These are phyloP conservation scores for Paecilomyces sp. DNA, from an alignment of 2,329 filamentous ascomycete species.

Conservation along the genomic window DNA sequence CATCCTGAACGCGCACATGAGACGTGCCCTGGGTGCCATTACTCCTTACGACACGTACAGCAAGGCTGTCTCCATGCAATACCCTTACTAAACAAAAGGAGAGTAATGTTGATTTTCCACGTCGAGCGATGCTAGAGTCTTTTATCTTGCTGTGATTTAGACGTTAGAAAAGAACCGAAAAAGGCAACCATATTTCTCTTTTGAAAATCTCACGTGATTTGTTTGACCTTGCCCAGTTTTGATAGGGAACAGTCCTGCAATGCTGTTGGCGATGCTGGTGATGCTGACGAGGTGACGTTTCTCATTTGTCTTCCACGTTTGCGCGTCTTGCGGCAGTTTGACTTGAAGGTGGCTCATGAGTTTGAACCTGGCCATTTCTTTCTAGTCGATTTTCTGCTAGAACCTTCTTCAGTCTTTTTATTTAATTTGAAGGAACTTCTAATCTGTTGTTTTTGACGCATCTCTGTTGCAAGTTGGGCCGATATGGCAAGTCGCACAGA, in stretches of 20 bases:
- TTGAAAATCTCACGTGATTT: not conserved
- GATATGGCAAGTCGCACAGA: too few species aligned
- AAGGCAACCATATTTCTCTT: not conserved
- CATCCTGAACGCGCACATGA: constrained; percentile 82
- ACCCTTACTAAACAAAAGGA: constrained; percentile 7
- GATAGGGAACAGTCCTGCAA: not conserved
- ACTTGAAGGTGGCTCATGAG: not conserved
- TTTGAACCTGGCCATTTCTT: not conserved
- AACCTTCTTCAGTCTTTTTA: not conserved
- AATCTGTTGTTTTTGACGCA: too few species aligned
- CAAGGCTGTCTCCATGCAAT: constrained; percentile 48
- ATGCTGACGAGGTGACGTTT: not conserved
- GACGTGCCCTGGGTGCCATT: constrained; percentile 77
- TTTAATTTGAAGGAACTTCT: not conserved
- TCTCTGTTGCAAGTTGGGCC: too few species aligned
- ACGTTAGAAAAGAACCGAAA: not conserved
- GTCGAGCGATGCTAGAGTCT: not conserved
- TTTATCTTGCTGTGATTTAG: not conserved
- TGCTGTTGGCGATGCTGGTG: not conserved
- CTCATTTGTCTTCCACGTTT: not conserved
- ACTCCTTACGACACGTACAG: constrained; percentile 80
- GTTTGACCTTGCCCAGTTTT: not conserved
- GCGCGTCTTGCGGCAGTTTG: not conserved
- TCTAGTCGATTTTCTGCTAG: not conserved
- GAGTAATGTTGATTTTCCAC: not conserved